Percentiles rank a stretch among this genome's conserved stretches.
phyloP scores from a whole-genome alignment of 768 basidiomycete genomes.

The Guyanaporus albipodus region DNA sequence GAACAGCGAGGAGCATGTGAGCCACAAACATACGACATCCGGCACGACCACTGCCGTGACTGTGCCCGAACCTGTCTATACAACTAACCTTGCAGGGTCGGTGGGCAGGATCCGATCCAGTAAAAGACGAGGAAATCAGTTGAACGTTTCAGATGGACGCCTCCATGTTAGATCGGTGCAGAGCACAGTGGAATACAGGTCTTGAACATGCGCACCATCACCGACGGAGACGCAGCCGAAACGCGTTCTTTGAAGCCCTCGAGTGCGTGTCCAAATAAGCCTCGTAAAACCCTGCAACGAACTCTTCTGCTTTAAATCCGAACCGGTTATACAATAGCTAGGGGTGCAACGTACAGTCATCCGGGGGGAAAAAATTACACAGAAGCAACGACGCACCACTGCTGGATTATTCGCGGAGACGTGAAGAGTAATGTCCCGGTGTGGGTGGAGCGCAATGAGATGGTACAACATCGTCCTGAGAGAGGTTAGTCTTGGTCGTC shows the following conservation, averaged over 20 bases:
- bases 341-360: background rate
- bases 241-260: slow-evolving; percentile 75
- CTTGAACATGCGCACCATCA: slow-evolving; percentile 19
- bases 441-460: slow-evolving; percentile 65
- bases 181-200: too few relatives aligned
- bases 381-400: slow-evolving; percentile 44
- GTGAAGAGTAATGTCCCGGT: slow-evolving; percentile 76
- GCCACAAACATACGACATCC: too few relatives aligned
- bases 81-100: too few relatives aligned
- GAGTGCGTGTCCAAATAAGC: slow-evolving; percentile 70
- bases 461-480: slow-evolving; percentile 73
- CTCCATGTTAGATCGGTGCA: too few relatives aligned
- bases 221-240: slow-evolving; percentile 68
- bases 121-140: too few relatives aligned
- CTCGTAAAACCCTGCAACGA: slow-evolving; percentile 78
- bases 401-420: slow-evolving; percentile 80
- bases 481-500: background rate
- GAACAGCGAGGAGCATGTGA: too few relatives aligned
- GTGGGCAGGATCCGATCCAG: too few relatives aligned
- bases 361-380: background rate
- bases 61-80: too few relatives aligned
- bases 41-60: too few relatives aligned
- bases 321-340: slow-evolving; percentile 81
- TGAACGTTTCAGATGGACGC: too few relatives aligned
- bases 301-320: slow-evolving; percentile 85